Evolutionary conservation across 257 asterid genomes (phyloP).

Genomic region (Gardenia jasminoides): DNA sequence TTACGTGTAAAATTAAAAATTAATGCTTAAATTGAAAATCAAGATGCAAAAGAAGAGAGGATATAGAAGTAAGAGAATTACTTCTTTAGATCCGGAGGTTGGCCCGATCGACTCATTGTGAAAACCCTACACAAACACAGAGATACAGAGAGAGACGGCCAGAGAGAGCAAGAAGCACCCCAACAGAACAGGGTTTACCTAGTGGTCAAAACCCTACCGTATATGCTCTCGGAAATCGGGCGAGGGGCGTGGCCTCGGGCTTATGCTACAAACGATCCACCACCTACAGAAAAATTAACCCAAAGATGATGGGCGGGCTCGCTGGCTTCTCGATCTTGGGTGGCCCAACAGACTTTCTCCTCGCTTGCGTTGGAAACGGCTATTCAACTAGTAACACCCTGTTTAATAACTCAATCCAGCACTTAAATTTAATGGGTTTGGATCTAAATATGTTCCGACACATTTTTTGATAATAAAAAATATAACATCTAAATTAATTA

Average conservation of each 20-base stretch:
- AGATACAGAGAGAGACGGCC: not conserved
- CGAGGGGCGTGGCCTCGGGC: not conserved
- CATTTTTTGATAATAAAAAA: no score
- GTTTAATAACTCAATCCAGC: no score
- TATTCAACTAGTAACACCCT: no score
- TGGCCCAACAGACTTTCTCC: not conserved
- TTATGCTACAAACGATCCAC: not conserved
- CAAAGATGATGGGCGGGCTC: not conserved
- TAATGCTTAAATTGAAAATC: not conserved
- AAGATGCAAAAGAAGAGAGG: no score
- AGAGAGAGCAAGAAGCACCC: not conserved
- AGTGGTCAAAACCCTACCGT: not conserved
- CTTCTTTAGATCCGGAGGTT: slow-evolving; percentile 98
- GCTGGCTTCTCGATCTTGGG: not conserved
- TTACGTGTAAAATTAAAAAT: not conserved
- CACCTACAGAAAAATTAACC: not conserved
- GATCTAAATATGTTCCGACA: no score
- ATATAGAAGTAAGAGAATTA: slow-evolving; percentile 5
- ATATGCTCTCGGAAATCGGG: not conserved
- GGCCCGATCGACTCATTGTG: slow-evolving; percentile 92
- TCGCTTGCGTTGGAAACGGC: no score
- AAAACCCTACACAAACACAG: slow-evolving; percentile 6
- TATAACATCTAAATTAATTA: no score
- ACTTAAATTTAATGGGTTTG: no score
- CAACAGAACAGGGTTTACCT: not conserved